A percentile compares a stretch with the other conserved stretches of the same genome.
Evolutionary conservation across 2,329 filamentous ascomycete genomes (phyloP).

Genomic region (Trichophyton benhamiae): DNA sequence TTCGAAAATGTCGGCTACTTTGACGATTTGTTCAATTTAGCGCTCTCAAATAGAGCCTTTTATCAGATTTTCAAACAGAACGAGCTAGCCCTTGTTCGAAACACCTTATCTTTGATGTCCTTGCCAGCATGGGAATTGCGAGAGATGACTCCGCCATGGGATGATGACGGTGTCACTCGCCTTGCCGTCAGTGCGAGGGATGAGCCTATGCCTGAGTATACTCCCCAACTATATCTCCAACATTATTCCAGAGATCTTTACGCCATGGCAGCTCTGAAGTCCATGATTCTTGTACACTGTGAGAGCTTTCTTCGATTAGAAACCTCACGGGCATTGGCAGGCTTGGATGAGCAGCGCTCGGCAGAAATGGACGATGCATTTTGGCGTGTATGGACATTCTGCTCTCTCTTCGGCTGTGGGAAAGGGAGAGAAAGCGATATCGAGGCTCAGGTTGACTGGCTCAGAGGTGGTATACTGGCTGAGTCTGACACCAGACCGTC

Average conservation of each 20-base stretch:
- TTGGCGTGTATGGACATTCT: slow-evolving; percentile 56
- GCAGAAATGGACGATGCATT: slow-evolving; percentile 48
- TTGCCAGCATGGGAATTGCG: slow-evolving; percentile 49
- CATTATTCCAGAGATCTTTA: slow-evolving; percentile 42
- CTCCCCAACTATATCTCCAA: slow-evolving; percentile 40
- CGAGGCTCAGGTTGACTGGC: slow-evolving; percentile 50
- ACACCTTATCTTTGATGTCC: slow-evolving; percentile 41
- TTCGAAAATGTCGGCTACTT: slow-evolving; percentile 38
- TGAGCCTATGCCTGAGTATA: slow-evolving; percentile 41
- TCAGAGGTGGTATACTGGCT: slow-evolving; percentile 45
- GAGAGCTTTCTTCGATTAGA: slow-evolving; percentile 45
- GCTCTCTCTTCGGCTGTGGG: slow-evolving; percentile 48
- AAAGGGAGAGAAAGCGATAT: slow-evolving; percentile 49
- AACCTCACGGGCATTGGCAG: slow-evolving; percentile 43
- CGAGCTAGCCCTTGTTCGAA: slow-evolving; percentile 43
- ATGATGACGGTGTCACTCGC: slow-evolving; percentile 27
- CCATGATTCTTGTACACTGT: slow-evolving; percentile 44
- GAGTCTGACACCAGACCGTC: slow-evolving; percentile 35
- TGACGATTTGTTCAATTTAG: slow-evolving; percentile 44
- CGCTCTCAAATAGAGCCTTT: slow-evolving; percentile 44
- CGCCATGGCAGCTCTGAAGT: slow-evolving; percentile 43
- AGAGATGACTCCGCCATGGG: slow-evolving; percentile 44
- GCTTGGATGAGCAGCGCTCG: slow-evolving; percentile 34
- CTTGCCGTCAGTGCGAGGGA: slow-evolving; percentile 31
- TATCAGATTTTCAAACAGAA: slow-evolving; percentile 46